These are phyloP conservation scores for Paratinospora sagittata DNA, from an alignment of 164 flowering plant genomes.

Conservation along the genomic window DNA sequence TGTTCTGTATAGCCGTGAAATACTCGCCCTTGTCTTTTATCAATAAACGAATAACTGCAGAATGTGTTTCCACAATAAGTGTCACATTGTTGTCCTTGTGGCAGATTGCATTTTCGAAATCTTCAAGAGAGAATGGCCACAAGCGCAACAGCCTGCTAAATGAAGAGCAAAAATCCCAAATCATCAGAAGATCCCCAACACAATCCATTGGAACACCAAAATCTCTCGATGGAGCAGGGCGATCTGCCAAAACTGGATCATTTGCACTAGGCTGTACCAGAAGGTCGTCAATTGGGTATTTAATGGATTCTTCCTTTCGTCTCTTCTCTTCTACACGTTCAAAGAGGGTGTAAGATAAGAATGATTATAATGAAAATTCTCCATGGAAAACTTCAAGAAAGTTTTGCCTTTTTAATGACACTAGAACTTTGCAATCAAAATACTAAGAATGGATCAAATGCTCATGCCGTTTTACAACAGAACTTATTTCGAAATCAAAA, in stretches of 20 bases:
- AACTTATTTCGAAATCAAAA: not conserved
- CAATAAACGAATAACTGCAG: slow-evolving; percentile 65
- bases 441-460: not conserved
- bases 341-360: slow-evolving; percentile 6
- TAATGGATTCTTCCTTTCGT: slow-evolving; percentile 35
- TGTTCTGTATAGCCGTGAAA: slow-evolving; percentile 33
- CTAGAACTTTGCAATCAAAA: not conserved
- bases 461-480: not conserved
- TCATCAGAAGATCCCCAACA: slow-evolving; percentile 86
- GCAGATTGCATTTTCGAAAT: slow-evolving; percentile 83
- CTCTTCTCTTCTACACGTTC: slow-evolving; percentile 38
- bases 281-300: slow-evolving; percentile 89
- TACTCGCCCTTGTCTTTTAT: slow-evolving; percentile 53
- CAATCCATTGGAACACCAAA: slow-evolving; percentile 72
- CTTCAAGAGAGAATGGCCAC: slow-evolving; percentile 79
- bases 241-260: slow-evolving; percentile 63
- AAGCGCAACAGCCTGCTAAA: slow-evolving; percentile 62
- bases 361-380: not conserved
- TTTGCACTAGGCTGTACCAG: slow-evolving; percentile 56
- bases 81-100: slow-evolving; percentile 58
- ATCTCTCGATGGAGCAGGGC: slow-evolving; percentile 70
- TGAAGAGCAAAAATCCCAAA: slow-evolving; percentile 89
- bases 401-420: not conserved
- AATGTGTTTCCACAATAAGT: slow-evolving; percentile 67
- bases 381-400: not conserved